These are phyloP conservation scores for Chaetomiaceae sp. DNA, from an alignment of 2,329 filamentous ascomycete genomes.

Conservation along the genomic window DNA sequence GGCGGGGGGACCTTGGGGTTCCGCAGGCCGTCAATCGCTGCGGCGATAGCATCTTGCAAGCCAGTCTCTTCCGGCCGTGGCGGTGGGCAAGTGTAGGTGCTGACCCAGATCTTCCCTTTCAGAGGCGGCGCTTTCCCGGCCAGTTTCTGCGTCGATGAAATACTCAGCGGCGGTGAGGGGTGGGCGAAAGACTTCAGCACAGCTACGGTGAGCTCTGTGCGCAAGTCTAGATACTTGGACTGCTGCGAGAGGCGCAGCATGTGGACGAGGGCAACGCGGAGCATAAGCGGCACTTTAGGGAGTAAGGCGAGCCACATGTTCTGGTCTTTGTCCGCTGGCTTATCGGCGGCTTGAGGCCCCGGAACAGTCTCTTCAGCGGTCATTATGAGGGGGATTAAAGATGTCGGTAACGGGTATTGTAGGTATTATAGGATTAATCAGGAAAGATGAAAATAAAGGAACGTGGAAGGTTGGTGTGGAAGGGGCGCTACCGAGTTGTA, in stretches of 20 bases:
- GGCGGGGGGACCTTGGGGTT: slow-evolving; percentile 32
- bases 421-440: background rate
- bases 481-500: background rate
- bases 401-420: background rate
- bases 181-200: slow-evolving; percentile 64
- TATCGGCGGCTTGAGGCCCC: background rate
- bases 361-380: slow-evolving; percentile 2
- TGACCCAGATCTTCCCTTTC: slow-evolving; percentile 79
- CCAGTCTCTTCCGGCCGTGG: slow-evolving; percentile 49
- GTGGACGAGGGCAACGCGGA: slow-evolving; percentile 60
- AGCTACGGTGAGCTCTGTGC: slow-evolving; percentile 66
- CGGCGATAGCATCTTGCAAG: slow-evolving; percentile 54
- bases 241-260: slow-evolving; percentile 64
- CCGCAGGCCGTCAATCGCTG: slow-evolving; percentile 53
- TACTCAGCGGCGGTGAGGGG: slow-evolving; percentile 41
- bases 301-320: slow-evolving; percentile 35
- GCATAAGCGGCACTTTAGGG: slow-evolving; percentile 56
- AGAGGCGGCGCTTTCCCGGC: slow-evolving; percentile 61
- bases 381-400: background rate
- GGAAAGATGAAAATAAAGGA: background rate
- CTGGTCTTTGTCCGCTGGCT: slow-evolving; percentile 15
- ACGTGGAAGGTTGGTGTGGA: background rate
- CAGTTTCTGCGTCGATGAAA: slow-evolving; percentile 61
- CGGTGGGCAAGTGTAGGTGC: slow-evolving; percentile 59
- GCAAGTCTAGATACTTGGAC: slow-evolving; percentile 72